Evolutionary conservation across 169 alveolate species (phyloP).

Genomic region (Plasmodium malariae): DNA sequence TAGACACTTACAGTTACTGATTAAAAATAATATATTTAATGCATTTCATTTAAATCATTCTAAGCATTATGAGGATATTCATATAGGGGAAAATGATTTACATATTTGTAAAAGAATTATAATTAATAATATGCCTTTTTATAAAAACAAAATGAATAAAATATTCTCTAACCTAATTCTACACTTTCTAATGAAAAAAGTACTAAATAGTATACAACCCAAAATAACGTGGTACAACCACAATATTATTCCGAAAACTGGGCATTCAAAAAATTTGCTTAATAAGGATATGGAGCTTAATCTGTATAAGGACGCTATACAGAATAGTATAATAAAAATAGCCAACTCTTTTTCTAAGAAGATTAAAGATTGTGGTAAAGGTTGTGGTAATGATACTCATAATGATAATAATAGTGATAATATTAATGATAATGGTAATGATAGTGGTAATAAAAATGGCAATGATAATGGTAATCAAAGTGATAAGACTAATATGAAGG

Average conservation of each 20-base stretch:
- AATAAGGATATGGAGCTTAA: background rate
- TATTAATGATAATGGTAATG: too few relatives aligned
- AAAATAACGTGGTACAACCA: slow-evolving; percentile 12
- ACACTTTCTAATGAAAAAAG: background rate
- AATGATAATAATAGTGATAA: too few relatives aligned
- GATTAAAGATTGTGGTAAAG: too few relatives aligned
- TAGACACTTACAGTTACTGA: background rate
- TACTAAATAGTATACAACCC: background rate
- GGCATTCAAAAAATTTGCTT: background rate
- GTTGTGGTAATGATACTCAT: too few relatives aligned
- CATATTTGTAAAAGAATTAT: background rate
- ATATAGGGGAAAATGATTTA: background rate
- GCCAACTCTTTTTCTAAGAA: background rate
- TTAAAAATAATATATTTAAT: slow-evolving; percentile 15
- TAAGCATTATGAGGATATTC: slow-evolving; percentile 4
- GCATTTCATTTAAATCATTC: slow-evolving; percentile 16
- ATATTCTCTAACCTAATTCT: slow-evolving; percentile 10
- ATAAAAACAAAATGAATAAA: slow-evolving; percentile 33
- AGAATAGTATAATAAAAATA: too few relatives aligned
- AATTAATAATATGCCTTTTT: slow-evolving; percentile 26
- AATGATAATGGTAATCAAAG: too few relatives aligned
- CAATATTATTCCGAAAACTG: background rate
- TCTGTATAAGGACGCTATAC: background rate
- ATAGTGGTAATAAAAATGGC: too few relatives aligned
- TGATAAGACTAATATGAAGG: too few relatives aligned